Conservation (phyloP, 129 eudicot genomes). For the Flaveria bidentis region DNA sequence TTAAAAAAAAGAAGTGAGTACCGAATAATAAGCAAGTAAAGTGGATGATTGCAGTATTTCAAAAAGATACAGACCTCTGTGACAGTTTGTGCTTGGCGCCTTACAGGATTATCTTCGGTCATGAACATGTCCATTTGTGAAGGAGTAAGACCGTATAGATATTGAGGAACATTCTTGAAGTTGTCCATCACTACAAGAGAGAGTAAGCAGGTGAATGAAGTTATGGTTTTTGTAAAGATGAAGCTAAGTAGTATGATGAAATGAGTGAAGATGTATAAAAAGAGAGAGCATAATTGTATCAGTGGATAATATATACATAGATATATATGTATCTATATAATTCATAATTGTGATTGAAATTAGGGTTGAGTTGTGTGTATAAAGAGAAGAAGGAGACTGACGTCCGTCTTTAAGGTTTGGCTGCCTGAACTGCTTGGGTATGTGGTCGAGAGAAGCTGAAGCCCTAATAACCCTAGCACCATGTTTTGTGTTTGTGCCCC, state of each 20-base stretch:
- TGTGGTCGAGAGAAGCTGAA: constrained; percentile 55
- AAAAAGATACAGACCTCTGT: constrained; percentile 56
- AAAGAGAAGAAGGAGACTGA: constrained; percentile 21
- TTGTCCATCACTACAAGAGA: constrained; percentile 73
- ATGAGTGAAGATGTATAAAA: background rate
- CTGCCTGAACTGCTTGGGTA: constrained; percentile 75
- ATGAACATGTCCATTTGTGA: constrained; percentile 89
- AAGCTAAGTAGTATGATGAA: background rate
- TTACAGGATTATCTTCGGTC: constrained; percentile 75
- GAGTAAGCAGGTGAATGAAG: background rate
- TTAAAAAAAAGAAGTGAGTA: background rate
- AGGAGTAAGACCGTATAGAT: constrained; percentile 72
- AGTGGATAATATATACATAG: too few species aligned
- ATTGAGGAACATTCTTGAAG: constrained; percentile 69
- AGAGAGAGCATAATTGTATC: too few species aligned
- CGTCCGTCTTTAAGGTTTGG: constrained; percentile 79
- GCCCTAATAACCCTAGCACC: constrained; percentile 40
- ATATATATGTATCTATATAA: too few species aligned
- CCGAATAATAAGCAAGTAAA: background rate
- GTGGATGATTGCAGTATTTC: background rate
- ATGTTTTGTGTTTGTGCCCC: background rate
- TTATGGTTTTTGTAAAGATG: background rate
- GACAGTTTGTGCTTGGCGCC: constrained; percentile 64
- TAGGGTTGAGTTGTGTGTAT: too few species aligned
- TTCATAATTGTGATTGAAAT: too few species aligned